Conservation (phyloP, 495 filamentous ascomycete genomes). For the Tricharina praecox region DNA sequence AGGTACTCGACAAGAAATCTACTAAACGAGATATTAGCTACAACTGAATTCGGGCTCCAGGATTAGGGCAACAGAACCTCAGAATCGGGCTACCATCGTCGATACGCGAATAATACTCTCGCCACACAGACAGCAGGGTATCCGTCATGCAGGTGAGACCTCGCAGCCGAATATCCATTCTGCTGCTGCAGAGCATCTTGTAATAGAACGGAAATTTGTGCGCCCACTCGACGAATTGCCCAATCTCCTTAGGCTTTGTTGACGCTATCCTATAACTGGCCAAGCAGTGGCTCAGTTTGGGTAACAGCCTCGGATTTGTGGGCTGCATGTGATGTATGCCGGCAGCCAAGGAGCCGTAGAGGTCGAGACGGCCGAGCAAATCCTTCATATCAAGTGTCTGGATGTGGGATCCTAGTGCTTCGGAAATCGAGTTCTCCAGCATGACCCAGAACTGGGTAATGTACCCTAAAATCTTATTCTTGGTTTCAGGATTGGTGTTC, state of each 20-base stretch:
- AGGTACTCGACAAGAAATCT: conserved; percentile 49
- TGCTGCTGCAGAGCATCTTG: conserved; percentile 22
- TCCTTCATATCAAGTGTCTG: conserved; percentile 22
- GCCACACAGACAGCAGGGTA: conserved; percentile 17
- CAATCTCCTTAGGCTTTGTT: neutral
- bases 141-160: conserved; percentile 21
- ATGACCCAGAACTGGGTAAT: conserved; percentile 12
- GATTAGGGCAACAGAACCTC: conserved; percentile 10
- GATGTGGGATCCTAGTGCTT: conserved; percentile 20
- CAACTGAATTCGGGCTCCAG: neutral
- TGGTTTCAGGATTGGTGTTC: conserved; percentile 3
- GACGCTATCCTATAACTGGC: neutral
- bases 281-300: neutral
- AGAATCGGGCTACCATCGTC: neutral
- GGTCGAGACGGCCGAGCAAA: conserved; percentile 5
- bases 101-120: conserved; percentile 8
- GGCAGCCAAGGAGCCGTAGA: neutral
- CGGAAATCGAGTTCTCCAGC: conserved; percentile 14
- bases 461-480: conserved; percentile 11
- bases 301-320: neutral
- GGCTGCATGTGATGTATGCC: neutral
- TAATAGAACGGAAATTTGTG: conserved; percentile 18
- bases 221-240: neutral
- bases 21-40: neutral
- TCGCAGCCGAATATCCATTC: conserved; percentile 24